Percentiles rank a stretch among this genome's conserved stretches.
phyloP scores from a whole-genome alignment of 2,329 filamentous ascomycete genomes.

The Venturia nashicola region DNA sequence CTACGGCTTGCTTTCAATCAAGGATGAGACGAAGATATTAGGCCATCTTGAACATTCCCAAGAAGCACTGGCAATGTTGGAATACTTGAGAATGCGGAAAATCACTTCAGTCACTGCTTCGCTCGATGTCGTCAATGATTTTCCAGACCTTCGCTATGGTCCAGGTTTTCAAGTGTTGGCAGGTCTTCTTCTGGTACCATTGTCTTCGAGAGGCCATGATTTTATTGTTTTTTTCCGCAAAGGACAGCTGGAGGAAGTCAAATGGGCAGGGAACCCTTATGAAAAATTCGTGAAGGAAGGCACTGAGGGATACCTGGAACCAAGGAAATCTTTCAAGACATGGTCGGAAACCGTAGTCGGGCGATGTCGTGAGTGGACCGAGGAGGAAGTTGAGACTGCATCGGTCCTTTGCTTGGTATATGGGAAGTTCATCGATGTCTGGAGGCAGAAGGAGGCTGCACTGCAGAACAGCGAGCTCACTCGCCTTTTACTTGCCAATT shows the following conservation, averaged over 20 bases:
- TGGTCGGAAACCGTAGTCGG: conserved; percentile 75
- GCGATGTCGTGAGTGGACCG: conserved; percentile 77
- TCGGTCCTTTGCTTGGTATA: conserved; percentile 82
- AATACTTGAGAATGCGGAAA: conserved; percentile 67
- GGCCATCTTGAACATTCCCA: conserved; percentile 64
- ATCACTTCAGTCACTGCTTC: conserved; percentile 67
- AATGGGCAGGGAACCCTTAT: conserved; percentile 80
- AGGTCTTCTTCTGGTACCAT: conserved; percentile 68
- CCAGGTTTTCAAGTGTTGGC: conserved; percentile 71
- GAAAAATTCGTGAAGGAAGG: conserved; percentile 64
- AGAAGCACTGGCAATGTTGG: conserved; percentile 71
- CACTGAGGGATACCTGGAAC: conserved; percentile 63
- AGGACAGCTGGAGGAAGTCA: conserved; percentile 62
- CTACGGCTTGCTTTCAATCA: conserved; percentile 72
- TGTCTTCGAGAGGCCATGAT: conserved; percentile 63
- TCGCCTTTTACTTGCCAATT: conserved; percentile 68
- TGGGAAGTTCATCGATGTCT: conserved; percentile 82
- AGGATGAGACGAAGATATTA: conserved; percentile 78
- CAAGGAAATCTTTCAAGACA: conserved; percentile 63
- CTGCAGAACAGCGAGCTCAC: conserved; percentile 74
- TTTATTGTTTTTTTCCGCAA: conserved; percentile 89
- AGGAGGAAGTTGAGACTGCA: conserved; percentile 80
- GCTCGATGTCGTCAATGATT: conserved; percentile 63
- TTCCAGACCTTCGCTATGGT: conserved; percentile 67
- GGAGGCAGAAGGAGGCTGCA: conserved; percentile 80